Base-by-base conservation (phyloP, 257 asterid species). In the Apocynum venetum region DNA sequence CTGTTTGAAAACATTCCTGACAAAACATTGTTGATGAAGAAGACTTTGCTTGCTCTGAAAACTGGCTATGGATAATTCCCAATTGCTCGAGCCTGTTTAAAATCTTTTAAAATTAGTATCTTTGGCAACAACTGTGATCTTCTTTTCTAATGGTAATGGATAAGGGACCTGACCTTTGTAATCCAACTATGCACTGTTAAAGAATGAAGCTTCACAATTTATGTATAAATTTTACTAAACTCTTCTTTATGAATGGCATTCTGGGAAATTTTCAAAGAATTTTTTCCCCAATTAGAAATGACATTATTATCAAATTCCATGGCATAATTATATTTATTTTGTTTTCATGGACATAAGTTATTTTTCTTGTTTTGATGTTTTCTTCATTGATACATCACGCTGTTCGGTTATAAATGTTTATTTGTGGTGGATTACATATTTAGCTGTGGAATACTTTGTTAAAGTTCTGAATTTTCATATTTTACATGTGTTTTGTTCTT, bases 361-460 rank as follows among this genome's bases (percentile, higher is more conserved):
- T 60, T 31, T 60, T 60, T 41, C 56, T 52, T 76, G 51, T 20
- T n/a, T 8, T 67, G 14, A 60, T 8, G 6, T n/a, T 68, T 74
- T 69, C 46, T 49, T 25, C 17, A 8, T 46, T 11, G n/a, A 19
- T 31, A 47, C 53, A 57, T 44, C 6, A 13, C 41, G 9, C 0
- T 60, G 8, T 60, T 6, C 25, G 47, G 1, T 57, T 46, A 4
- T 3, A 43, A 57, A 31, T 4, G 12, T 70, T 46, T 48, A 57
- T 70, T 52, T 43, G 20, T 20, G 8, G 36, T 77, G 76, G 71
- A 36, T 43, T 10, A 14, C n/a, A 15, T 48, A 25, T 77, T 67
- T 67, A 55, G 80, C 75, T 67, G 12, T 53, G 19, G 19, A n/a
- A 67, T 61, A 53, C 75, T 68, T 60, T 41, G 75, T 49, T 77